These are phyloP conservation scores for Pseudogymnoascus sp. DNA, from an alignment of 2,329 filamentous ascomycete species.

Conservation along the genomic window DNA sequence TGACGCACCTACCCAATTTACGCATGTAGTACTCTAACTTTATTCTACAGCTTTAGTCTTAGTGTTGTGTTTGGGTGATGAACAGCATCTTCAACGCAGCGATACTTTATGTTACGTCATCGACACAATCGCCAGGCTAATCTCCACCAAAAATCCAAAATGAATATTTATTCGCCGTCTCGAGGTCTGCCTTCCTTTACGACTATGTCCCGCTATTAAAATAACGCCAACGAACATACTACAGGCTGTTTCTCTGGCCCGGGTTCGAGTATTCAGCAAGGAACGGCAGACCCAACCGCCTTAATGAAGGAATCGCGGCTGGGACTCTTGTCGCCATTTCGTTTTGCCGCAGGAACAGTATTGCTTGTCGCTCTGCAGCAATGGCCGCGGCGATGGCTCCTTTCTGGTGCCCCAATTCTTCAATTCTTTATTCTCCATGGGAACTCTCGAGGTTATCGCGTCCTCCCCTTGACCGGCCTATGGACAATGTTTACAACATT, in stretches of 20 bases:
- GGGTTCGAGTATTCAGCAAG: not conserved
- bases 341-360: constrained; percentile 9
- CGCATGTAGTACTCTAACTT: not conserved
- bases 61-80: not conserved
- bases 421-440: constrained; percentile 31
- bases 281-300: not conserved
- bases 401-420: constrained; percentile 36
- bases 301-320: not conserved
- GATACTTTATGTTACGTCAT: constrained; percentile 2
- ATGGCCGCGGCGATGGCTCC: constrained; percentile 32
- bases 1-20: not conserved
- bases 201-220: not conserved
- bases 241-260: not conserved
- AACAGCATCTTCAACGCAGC: not conserved
- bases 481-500: constrained; percentile 41
- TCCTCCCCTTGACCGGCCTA: constrained; percentile 38
- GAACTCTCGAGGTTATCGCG: constrained; percentile 29
- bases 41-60: not conserved
- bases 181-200: not conserved
- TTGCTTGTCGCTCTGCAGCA: constrained; percentile 20
- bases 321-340: not conserved
- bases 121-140: not conserved
- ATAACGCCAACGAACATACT: not conserved
- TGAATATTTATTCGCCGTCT: not conserved
- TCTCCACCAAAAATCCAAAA: not conserved